Evolutionary conservation across 202 grass and related monocot genomes (phyloP).

Genomic region (Dendrocalamus latiflorus): DNA sequence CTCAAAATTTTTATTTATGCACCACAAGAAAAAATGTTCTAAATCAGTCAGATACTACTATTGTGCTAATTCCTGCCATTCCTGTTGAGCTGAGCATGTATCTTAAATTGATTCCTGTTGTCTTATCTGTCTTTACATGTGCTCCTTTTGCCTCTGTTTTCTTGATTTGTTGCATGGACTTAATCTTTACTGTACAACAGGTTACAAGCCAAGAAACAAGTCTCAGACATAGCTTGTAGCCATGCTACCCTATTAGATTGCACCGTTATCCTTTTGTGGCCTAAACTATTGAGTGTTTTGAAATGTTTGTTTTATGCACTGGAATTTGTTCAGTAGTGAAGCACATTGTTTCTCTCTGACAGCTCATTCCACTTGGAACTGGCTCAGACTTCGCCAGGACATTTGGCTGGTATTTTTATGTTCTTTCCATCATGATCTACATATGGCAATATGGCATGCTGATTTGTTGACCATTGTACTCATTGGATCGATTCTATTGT

Average conservation of each 20-base stretch:
- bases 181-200: no score
- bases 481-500: constrained; percentile 7
- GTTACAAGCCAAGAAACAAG: no score
- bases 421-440: constrained; percentile 12
- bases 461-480: background rate
- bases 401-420: constrained; percentile 67
- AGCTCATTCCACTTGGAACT: constrained; percentile 97
- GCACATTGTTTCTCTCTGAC: constrained; percentile 27
- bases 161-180: no score
- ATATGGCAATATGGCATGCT: background rate
- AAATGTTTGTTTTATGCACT: constrained; percentile 9
- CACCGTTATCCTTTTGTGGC: background rate
- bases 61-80: no score
- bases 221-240: background rate
- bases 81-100: no score
- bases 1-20: no score
- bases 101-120: no score
- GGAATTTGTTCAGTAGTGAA: constrained; percentile 30
- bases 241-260: background rate
- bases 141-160: no score
- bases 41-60: no score
- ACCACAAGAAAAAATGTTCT: no score
- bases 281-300: constrained; percentile 1
- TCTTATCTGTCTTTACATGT: no score
- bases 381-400: constrained; percentile 96